These are phyloP conservation scores for Tinospora cordifolia DNA, from an alignment of 164 flowering plant species.

Conservation along the genomic window DNA sequence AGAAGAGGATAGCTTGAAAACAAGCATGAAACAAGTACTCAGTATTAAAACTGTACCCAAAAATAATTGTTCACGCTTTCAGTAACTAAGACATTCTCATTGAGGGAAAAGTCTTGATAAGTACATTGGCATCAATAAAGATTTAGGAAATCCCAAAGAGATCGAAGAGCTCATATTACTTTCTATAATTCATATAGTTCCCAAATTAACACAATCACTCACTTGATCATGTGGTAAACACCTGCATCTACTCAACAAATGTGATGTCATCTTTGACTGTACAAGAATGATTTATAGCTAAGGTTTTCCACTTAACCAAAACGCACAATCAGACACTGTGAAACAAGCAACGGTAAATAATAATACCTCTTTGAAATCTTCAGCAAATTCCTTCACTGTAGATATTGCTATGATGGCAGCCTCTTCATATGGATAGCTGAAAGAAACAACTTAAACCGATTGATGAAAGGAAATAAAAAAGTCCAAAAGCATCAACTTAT, in stretches of 20 bases:
- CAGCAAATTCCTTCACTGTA: constrained; percentile 47
- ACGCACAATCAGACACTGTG: not conserved
- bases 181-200: too few species aligned
- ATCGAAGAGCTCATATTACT: too few species aligned
- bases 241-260: not conserved
- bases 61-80: too few species aligned
- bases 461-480: not conserved
- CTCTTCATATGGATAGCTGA: constrained; percentile 82
- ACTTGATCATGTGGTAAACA: not conserved
- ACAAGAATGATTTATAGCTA: not conserved
- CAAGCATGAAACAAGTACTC: too few species aligned
- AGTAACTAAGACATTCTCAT: too few species aligned
- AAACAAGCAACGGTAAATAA: not conserved
- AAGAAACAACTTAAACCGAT: constrained; percentile 1
- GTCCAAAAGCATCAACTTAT: not conserved
- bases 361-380: constrained; percentile 71
- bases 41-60: too few species aligned
- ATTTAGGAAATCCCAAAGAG: too few species aligned
- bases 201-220: not conserved
- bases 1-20: too few species aligned
- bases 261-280: not conserved
- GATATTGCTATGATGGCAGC: constrained; percentile 78
- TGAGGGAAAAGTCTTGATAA: too few species aligned
- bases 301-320: not conserved
- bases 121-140: too few species aligned